Base-by-base conservation (phyloP, 306 rosid species). In the Rosa persica region DNA sequence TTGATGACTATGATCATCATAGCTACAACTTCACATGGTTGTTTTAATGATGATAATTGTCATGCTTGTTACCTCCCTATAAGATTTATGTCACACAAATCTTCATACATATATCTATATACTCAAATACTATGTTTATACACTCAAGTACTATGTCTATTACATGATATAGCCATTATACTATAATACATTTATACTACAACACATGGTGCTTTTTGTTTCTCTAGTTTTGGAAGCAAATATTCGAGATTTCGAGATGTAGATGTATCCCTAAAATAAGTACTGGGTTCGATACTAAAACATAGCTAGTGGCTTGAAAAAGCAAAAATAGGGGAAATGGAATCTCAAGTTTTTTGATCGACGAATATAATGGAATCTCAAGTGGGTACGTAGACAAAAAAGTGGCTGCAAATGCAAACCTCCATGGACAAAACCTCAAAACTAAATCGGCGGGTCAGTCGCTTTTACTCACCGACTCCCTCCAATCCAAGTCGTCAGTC, bases 391-490 rank as follows among this genome's bases (percentile, higher is more conserved):
- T 19, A 42, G n/a, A 51, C 44, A 6, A 52, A 13, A 23, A 52
- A 65, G 39, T 16, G 12, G 19, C 62, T 3, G 72, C 83, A 3
- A 49, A 58, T 58, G 17, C 58, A 64, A 19, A 55, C 66, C n/a
- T 42, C 7, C 64, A 67, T 36, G 27, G 22, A 23, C 22, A 44
- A 55, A 55, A 40, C 0, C 36, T 3, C 46, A 12, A 36, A 23
- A 19, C 36, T 58, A 64, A 62, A 16, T 77, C 42, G 54, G 70
- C 54, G 54, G 70, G 40, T 43, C 75, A 55, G 77, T 78, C 86
- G 9, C 80, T 78, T 76, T 83, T 11, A 7, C 67, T n/a, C 55
- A 83, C 75, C 72, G 36, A 76, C 76, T 80, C 51, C 43, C 47
- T 43, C 27, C 25, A 57, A 72, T 80, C 47, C 40, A 64, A 72